phyloP scores from a whole-genome alignment of 2,329 filamentous ascomycete species.

The Xylariomycetidae sp. region DNA sequence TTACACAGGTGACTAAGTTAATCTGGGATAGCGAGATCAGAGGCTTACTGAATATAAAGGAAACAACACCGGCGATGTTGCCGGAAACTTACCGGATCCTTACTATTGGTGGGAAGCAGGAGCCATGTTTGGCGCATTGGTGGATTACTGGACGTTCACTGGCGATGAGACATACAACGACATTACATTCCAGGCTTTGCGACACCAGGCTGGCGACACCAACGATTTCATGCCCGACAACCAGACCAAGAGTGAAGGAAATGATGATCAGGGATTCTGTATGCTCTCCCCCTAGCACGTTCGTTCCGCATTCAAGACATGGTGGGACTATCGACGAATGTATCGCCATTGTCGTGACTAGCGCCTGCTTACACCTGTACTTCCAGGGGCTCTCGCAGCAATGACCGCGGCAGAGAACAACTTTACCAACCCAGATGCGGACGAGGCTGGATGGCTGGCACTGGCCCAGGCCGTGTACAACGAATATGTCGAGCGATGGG shows the following conservation, averaged over 20 bases:
- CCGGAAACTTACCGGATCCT: constrained; percentile 52
- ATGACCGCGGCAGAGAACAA: constrained; percentile 52
- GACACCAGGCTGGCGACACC: constrained; percentile 42
- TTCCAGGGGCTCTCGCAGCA: constrained; percentile 51
- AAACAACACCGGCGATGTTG: constrained; percentile 52
- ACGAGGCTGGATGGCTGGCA: constrained; percentile 43
- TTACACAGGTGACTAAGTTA: constrained; percentile 10
- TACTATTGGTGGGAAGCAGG: constrained; percentile 73
- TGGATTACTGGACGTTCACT: constrained; percentile 37
- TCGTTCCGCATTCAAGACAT: no score
- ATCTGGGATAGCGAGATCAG: background rate
- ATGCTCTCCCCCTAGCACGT: no score
- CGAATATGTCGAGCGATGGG: constrained; percentile 44
- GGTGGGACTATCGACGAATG: no score
- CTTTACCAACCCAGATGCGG: constrained; percentile 40
- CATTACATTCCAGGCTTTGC: constrained; percentile 33
- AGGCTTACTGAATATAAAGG: constrained; percentile 24
- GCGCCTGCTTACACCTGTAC: no score
- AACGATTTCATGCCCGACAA: constrained; percentile 46
- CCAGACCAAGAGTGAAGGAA: constrained; percentile 41
- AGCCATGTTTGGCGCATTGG: constrained; percentile 53
- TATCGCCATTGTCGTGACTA: no score
- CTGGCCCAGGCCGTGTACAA: constrained; percentile 58
- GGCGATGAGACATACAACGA: constrained; percentile 48
- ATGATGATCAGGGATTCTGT: constrained; percentile 60